phyloP scores from a whole-genome alignment of 2,329 filamentous ascomycete species.

The Neonectria ditissima region DNA sequence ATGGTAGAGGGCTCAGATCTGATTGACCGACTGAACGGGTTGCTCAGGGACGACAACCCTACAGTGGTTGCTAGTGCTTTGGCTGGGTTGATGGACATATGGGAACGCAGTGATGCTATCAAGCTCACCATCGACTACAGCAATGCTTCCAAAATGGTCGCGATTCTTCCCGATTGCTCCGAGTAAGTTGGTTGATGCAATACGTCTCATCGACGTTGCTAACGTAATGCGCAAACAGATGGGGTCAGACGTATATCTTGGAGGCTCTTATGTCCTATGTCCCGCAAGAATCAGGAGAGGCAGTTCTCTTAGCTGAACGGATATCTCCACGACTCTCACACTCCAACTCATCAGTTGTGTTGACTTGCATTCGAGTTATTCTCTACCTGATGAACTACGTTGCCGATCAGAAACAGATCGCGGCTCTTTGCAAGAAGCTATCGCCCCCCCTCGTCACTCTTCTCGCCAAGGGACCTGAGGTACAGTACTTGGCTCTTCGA shows the following conservation, averaged over 20 bases:
- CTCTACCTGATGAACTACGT: conserved; percentile 99
- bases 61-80: conserved; percentile 96
- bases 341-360: conserved; percentile 94
- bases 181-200: conserved; percentile 72
- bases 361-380: conserved; percentile 96
- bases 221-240: conserved; percentile 64
- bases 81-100: conserved; percentile 94
- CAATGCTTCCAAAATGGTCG: conserved; percentile 98
- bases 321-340: conserved; percentile 96
- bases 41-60: conserved; percentile 95
- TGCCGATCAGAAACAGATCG: conserved; percentile 87
- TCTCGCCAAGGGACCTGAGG: conserved; percentile 94
- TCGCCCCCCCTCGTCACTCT: conserved; percentile 95
- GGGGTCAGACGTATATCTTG: conserved; percentile 98
- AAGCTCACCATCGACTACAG: conserved; percentile 98
- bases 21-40: conserved; percentile 89
- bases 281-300: conserved; percentile 89
- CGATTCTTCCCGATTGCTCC: conserved; percentile 95
- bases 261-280: conserved; percentile 98
- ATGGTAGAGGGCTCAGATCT: conserved; percentile 92
- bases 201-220: conserved; percentile 13
- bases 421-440: conserved; percentile 88
- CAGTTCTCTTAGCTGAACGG: conserved; percentile 88
- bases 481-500: conserved; percentile 95
- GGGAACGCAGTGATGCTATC: conserved; percentile 97